Evolutionary conservation across 2,329 filamentous ascomycete genomes (phyloP).

Genomic region (Aspergillus transmontanensis): DNA sequence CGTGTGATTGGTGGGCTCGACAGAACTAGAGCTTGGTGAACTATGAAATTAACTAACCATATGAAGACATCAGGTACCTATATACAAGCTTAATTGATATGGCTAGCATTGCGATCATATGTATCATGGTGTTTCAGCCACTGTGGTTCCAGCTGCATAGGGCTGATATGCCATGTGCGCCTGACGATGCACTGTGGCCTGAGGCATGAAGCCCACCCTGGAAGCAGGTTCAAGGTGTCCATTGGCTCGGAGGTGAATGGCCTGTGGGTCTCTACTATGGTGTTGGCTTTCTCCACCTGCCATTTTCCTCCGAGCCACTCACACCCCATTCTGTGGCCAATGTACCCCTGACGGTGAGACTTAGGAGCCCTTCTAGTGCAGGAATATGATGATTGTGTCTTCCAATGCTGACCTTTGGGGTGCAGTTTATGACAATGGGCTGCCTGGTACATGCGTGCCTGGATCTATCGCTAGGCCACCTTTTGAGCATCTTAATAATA

Average conservation of each 20-base stretch:
- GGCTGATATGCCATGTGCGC: not conserved
- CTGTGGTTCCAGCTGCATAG: not conserved
- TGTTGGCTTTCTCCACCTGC: too few species aligned
- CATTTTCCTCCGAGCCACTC: not conserved
- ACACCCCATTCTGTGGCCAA: not conserved
- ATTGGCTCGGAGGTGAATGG: not conserved
- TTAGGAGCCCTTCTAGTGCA: too few species aligned
- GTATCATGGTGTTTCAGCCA: not conserved
- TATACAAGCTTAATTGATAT: not conserved
- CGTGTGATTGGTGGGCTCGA: not conserved
- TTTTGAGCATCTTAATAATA: too few species aligned
- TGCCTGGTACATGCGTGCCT: too few species aligned
- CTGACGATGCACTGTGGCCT: not conserved
- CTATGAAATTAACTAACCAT: not conserved
- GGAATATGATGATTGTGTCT: too few species aligned
- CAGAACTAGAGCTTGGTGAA: not conserved
- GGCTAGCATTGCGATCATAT: not conserved
- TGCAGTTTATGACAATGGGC: too few species aligned
- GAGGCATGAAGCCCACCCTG: not conserved
- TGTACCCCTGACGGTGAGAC: too few species aligned
- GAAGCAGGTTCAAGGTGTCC: not conserved
- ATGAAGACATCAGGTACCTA: not conserved
- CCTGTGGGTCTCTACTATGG: not conserved
- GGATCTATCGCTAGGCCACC: too few species aligned
- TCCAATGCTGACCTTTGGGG: too few species aligned